Conservation (phyloP, 345 rosid genomes). For the Eucalyptus globulus region DNA sequence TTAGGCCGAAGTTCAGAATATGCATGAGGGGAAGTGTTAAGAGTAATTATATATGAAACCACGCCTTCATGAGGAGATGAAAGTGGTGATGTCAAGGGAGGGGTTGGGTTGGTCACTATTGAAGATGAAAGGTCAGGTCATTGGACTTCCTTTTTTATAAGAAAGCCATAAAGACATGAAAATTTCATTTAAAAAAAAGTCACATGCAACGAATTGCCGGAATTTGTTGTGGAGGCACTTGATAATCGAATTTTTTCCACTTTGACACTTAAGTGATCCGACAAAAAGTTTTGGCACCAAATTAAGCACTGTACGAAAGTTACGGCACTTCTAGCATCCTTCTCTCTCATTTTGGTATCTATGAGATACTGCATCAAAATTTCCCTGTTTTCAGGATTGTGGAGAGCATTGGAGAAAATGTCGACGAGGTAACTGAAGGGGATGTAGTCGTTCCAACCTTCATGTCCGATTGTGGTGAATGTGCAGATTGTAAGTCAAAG, state of each 20-base stretch:
- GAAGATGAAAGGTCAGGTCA: not conserved
- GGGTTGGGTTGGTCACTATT: not conserved
- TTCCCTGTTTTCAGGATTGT: slow-evolving; percentile 30
- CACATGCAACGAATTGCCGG: not conserved
- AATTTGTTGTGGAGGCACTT: not conserved
- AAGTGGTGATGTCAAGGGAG: slow-evolving; percentile 65
- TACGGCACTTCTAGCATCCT: not conserved
- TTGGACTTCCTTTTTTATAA: not conserved
- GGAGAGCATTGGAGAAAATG: slow-evolving; percentile 85
- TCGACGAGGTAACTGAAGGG: slow-evolving; percentile 40
- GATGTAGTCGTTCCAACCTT: slow-evolving; percentile 64
- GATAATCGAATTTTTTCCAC: not conserved
- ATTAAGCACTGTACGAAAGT: not conserved
- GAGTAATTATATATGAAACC: not conserved
- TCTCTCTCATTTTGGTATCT: not conserved
- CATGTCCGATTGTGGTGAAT: slow-evolving; percentile 65
- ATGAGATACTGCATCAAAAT: not conserved
- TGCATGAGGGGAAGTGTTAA: not conserved
- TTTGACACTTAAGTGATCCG: not conserved
- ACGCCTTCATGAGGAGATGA: slow-evolving; percentile 40
- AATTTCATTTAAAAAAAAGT: not conserved
- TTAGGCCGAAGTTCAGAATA: not conserved
- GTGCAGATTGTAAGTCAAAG: slow-evolving; percentile 55
- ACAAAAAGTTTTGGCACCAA: not conserved
- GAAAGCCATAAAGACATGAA: not conserved